Evolutionary conservation across 352 stramenopile genomes (phyloP).

Genomic region (Pythium sukuiense): DNA sequence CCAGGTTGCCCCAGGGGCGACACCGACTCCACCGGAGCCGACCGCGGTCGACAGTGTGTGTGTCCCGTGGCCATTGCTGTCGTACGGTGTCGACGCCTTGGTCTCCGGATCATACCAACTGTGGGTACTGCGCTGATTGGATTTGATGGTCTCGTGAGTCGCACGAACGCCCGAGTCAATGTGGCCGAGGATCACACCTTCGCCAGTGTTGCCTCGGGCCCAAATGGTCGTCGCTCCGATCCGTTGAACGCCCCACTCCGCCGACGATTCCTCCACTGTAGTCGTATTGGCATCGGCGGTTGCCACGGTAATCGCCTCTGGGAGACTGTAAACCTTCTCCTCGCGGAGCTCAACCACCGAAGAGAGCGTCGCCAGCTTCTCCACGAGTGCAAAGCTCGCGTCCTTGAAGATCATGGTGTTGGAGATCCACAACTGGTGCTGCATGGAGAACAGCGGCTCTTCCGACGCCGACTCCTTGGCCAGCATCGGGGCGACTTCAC

Average conservation of each 20-base stretch:
- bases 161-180: constrained; percentile 31
- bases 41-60: not conserved
- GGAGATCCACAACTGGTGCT: constrained; percentile 22
- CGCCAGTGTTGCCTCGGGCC: constrained; percentile 17
- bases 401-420: constrained; percentile 24
- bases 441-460: not conserved
- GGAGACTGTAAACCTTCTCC: not conserved
- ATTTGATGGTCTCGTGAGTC: constrained; percentile 18
- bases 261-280: not conserved
- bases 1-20: constrained; percentile 4
- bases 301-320: not conserved
- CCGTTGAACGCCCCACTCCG: not conserved
- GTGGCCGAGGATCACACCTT: constrained; percentile 22
- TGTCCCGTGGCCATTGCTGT: not conserved
- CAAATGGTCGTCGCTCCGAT: constrained; percentile 11
- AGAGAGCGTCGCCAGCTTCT: constrained; percentile 10
- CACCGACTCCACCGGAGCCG: not conserved
- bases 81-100: not conserved
- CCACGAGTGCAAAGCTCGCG: constrained; percentile 10
- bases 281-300: not conserved
- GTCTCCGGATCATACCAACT: not conserved
- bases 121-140: not conserved
- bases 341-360: constrained; percentile 1
- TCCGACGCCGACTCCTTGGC: not conserved
- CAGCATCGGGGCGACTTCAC: not conserved